Evolutionary conservation across 1,284 basidiomycete species (phyloP), one percentile per base, ranked within the genome.

Genomic region (Filobasidium uniguttulatum): DNA sequence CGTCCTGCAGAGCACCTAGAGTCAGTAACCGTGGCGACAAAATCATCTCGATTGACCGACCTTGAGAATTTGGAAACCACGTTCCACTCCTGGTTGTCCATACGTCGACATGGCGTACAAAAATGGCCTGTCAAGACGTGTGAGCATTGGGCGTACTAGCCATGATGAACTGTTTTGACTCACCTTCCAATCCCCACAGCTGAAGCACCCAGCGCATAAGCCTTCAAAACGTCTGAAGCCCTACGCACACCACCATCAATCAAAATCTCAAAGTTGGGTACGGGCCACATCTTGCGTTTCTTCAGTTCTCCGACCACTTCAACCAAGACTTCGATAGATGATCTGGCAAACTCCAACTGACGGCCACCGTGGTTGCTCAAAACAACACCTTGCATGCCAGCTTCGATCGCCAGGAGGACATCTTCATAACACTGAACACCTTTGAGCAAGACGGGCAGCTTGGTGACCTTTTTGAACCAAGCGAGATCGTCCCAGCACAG

Each of bases 391-490:
- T 81, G 79, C 37, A 84, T 69, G 5, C 85, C 85, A 0, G 71
- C 69, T 60, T 96, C 89, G 58, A 88, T 89, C 2, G 91, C 91
- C 60, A 81, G 73, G 0, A 96, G 75, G 0, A 87, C 85, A 64
- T 96, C 89, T 70, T 93, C 88, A 85, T 86, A 91, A 59, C 81
- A 81, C 66, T 91, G 88, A 2, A 94, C 85, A 50, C 90, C 88
- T 67, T 96, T 97, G 47, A 96, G 72, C 53, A 94, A 79, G 52
- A 97, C 72, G 14, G 90, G 88, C 85, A 94, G 88, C 59, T 80
- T 82, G 0, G 91, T 93, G 55, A 93, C 88, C 57, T 77, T 79
- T 67, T 82, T 81, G 69, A 97, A 87, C 79, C 88, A 93, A 5
- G 77, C 70, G 30, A 96, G 71, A 63, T 97, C 90, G 33, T 77